phyloP scores from a whole-genome alignment of 1,284 basidiomycete species.

The Leccinum angustisporum region DNA sequence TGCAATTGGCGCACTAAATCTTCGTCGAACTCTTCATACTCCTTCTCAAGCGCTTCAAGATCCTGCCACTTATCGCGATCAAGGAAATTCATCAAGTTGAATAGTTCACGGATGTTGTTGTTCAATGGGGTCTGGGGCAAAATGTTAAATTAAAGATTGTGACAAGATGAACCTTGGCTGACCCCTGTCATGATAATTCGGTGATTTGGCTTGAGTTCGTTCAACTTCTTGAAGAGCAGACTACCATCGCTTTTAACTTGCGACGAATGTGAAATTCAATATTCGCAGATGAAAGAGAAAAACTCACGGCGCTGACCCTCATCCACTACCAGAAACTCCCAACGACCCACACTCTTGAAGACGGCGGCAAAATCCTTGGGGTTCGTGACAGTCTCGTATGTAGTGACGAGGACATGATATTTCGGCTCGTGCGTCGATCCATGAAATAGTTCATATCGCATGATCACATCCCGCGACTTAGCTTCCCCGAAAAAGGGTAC shows the following conservation, averaged over 20 bases:
- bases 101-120: conserved; percentile 93
- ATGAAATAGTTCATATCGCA: conserved; percentile 81
- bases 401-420: conserved; percentile 86
- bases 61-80: conserved; percentile 77
- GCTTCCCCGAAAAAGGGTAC: conserved; percentile 83
- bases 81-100: conserved; percentile 94
- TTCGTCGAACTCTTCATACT: conserved; percentile 76
- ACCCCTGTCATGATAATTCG: conserved; percentile 91
- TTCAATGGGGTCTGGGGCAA: conserved; percentile 82
- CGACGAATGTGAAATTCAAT: conserved; percentile 6
- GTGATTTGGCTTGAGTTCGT: conserved; percentile 77
- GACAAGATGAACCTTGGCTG: conserved; percentile 21
- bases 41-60: conserved; percentile 67
- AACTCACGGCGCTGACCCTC: conserved; percentile 87
- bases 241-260: conserved; percentile 81
- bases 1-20: conserved; percentile 81
- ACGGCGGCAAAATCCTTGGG: conserved; percentile 66
- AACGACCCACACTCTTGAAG: conserved; percentile 81
- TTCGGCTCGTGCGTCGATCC: conserved; percentile 52
- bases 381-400: conserved; percentile 79
- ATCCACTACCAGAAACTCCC: conserved; percentile 91
- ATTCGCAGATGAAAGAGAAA: neutral
- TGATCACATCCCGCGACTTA: conserved; percentile 78
- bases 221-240: conserved; percentile 81
- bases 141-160: conserved; percentile 1